Percentiles rank a stretch among this genome's conserved stretches.
These are phyloP conservation scores for Clavispora asparagi DNA, from an alignment of 805 yeast genomes.

Conservation along the genomic window DNA sequence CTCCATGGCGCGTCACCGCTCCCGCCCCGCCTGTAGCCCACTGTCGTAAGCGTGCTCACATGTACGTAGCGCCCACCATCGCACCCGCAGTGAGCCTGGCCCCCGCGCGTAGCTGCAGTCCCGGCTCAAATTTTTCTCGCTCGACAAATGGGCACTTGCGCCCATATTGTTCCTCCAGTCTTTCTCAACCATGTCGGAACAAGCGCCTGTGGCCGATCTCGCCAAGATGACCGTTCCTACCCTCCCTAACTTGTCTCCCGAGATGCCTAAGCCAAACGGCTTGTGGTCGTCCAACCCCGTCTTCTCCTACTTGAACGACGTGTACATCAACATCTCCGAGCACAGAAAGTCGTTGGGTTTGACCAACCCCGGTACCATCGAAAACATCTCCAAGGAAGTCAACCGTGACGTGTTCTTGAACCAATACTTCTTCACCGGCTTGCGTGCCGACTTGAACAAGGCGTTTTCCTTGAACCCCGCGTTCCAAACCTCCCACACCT, in stretches of 20 bases:
- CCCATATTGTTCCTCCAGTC: not conserved
- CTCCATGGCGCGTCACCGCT: too few species aligned
- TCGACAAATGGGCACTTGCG: not conserved
- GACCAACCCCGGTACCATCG: constrained; percentile 90
- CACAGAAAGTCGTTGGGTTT: constrained; percentile 81
- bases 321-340: constrained; percentile 62
- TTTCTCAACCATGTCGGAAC: constrained; percentile 10
- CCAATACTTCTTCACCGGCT: constrained; percentile 89
- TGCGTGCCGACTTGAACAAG: constrained; percentile 94
- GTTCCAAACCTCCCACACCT: constrained; percentile 94
- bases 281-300: constrained; percentile 84
- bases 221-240: constrained; percentile 54
- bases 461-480: constrained; percentile 87
- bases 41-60: not conserved
- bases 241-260: constrained; percentile 51
- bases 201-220: constrained; percentile 20
- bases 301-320: constrained; percentile 71
- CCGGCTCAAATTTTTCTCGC: constrained; percentile 5
- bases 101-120: not conserved
- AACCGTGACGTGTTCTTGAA: constrained; percentile 86
- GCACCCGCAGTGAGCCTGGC: not conserved
- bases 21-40: too few species aligned
- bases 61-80: constrained; percentile 1
- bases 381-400: constrained; percentile 89
- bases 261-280: constrained; percentile 47